A percentile compares a stretch with the other conserved stretches of the same genome.
These are phyloP conservation scores for Backusella liffmaniae DNA, from an alignment of 192 early-diverging fungal genomes.

Conservation along the genomic window DNA sequence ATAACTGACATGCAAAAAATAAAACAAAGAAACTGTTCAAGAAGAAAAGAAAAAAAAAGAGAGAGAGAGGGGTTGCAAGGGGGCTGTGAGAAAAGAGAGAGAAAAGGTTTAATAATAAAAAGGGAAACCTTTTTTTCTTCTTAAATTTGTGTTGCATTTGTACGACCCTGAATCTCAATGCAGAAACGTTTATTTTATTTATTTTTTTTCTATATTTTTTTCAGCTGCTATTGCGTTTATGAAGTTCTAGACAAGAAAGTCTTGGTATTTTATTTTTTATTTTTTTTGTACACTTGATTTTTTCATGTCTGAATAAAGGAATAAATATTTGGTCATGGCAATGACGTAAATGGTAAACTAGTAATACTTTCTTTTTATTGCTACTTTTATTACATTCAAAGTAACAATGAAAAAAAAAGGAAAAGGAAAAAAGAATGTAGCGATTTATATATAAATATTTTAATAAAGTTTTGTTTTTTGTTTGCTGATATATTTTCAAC, in stretches of 20 bases:
- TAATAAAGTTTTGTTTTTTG: neutral
- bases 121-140: neutral
- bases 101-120: neutral
- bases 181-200: neutral
- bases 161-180: neutral
- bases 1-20: neutral
- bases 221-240: neutral
- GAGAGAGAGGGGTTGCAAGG: neutral
- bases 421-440: neutral
- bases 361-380: neutral
- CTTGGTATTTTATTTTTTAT: neutral
- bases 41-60: neutral
- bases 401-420: neutral
- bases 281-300: neutral
- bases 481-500: neutral
- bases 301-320: neutral
- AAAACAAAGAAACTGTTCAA: neutral
- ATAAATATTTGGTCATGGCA: neutral
- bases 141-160: neutral
- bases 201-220: neutral
- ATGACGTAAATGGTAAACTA: neutral
- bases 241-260: neutral
- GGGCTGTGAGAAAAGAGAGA: neutral
- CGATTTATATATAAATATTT: neutral
- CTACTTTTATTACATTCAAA: neutral